Evolutionary conservation across 208 protist species (phyloP).

Genomic region (Strigomonas culicis): DNA sequence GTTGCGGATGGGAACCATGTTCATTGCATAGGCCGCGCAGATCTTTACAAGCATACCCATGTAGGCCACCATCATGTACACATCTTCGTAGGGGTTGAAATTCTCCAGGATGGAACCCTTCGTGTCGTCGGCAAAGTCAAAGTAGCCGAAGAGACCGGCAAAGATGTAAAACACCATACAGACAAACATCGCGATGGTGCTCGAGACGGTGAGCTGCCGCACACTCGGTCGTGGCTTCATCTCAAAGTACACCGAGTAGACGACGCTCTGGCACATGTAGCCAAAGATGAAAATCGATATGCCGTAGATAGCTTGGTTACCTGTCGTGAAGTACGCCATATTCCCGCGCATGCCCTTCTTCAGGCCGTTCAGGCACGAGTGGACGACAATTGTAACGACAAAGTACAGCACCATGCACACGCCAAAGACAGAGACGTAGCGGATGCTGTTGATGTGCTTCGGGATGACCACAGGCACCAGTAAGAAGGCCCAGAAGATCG

Average conservation of each 20-base stretch:
- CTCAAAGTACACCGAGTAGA: conserved; percentile 46
- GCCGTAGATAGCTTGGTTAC: conserved; percentile 43
- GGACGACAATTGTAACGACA: conserved; percentile 40
- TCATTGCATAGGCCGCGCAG: conserved; percentile 51
- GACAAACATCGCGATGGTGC: conserved; percentile 40
- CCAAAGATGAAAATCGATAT: conserved; percentile 74
- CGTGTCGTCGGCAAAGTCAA: conserved; percentile 56
- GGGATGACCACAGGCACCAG: conserved; percentile 66
- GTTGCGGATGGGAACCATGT: conserved; percentile 53
- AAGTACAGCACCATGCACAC: conserved; percentile 51
- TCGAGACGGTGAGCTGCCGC: conserved; percentile 33
- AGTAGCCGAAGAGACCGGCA: conserved; percentile 67
- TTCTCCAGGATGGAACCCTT: conserved; percentile 41
- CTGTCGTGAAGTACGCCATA: conserved; percentile 33
- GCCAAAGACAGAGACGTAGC: conserved; percentile 53
- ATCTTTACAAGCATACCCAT: conserved; percentile 64
- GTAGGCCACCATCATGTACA: conserved; percentile 65
- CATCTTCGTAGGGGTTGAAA: conserved; percentile 48
- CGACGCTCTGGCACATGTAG: conserved; percentile 69
- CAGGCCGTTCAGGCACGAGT: conserved; percentile 41
- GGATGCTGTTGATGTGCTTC: conserved; percentile 69
- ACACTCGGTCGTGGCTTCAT: conserved; percentile 29
- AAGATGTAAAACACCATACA: conserved; percentile 63
- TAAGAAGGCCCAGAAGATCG: conserved; percentile 33
- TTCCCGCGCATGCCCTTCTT: conserved; percentile 27